A percentile compares a stretch with the other conserved stretches of the same genome.
Evolutionary conservation across 768 basidiomycete species (phyloP).

Genomic region (Clathrus columnatus): DNA sequence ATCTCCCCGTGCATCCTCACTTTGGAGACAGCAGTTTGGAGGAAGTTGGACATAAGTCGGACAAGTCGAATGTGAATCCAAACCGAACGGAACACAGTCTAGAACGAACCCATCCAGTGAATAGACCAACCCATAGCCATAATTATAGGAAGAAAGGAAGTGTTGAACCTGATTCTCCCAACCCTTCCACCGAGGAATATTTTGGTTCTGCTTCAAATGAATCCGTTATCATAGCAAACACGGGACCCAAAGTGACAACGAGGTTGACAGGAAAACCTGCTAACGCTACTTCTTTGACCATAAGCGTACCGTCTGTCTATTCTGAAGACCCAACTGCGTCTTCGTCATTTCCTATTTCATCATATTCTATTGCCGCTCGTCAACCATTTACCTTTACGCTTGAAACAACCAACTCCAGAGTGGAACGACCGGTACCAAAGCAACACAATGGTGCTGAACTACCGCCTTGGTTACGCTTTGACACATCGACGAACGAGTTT

Average conservation of each 20-base stretch:
- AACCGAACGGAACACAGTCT: background rate
- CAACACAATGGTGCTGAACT: slow-evolving; percentile 10
- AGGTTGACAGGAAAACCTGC: background rate
- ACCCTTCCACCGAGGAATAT: background rate
- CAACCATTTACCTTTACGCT: background rate
- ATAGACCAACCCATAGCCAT: slow-evolving; percentile 2
- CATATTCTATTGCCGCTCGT: background rate
- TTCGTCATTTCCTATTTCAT: background rate
- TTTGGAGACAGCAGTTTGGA: slow-evolving; percentile 1
- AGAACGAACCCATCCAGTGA: background rate
- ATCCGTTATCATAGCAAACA: background rate
- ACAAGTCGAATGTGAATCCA: background rate
- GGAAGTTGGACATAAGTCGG: background rate
- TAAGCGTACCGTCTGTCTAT: background rate
- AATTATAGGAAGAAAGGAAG: background rate
- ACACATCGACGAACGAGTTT: slow-evolving; percentile 18
- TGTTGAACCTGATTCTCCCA: background rate
- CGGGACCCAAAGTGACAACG: no score
- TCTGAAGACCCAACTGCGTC: background rate
- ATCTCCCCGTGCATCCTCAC: background rate
- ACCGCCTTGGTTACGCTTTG: slow-evolving; percentile 23
- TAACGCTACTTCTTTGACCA: background rate
- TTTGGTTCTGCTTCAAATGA: background rate
- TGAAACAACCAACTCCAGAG: background rate
- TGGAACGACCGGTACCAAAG: background rate